A percentile compares a stretch with the other conserved stretches of the same genome.
Conservation (phyloP, 1,284 basidiomycete species). For the Ustilago hordei region DNA sequence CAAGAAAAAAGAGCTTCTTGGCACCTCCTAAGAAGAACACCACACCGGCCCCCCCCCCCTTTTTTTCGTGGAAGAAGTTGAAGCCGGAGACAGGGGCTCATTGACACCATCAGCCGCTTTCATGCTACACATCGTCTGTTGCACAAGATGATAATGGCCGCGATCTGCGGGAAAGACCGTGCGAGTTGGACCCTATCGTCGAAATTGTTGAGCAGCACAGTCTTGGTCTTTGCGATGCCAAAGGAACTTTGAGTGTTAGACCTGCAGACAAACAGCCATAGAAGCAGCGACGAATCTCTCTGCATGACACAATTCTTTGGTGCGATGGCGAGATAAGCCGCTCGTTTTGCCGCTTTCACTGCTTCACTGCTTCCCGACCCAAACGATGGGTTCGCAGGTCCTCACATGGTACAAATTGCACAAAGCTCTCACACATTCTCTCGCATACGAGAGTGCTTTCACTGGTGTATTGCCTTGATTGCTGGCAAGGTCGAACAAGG, state of each 20-base stretch:
- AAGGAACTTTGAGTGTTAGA: neutral
- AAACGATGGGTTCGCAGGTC: neutral
- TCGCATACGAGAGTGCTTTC: too few species aligned
- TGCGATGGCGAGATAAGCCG: slow-evolving; percentile 34
- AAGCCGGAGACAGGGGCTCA: neutral
- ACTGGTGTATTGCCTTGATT: too few species aligned
- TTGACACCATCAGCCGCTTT: neutral
- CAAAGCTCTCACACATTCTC: neutral
- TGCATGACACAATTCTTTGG: slow-evolving; percentile 6
- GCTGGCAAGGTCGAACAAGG: neutral
- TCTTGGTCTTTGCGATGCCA: neutral
- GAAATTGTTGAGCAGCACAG: neutral
- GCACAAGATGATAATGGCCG: neutral
- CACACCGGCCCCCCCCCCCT: neutral
- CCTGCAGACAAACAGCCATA: too few species aligned
- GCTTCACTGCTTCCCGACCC: neutral
- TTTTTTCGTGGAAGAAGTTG: neutral
- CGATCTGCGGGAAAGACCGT: neutral
- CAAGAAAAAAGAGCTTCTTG: neutral
- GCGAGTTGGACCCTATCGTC: neutral
- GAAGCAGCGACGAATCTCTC: neutral
- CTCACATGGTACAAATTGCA: neutral
- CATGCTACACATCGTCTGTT: neutral
- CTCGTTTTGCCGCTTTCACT: slow-evolving; percentile 13
- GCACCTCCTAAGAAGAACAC: slow-evolving; percentile 3